Percentiles rank a stretch among this genome's conserved stretches.
These are phyloP conservation scores for Macrocybe sp. DNA, from an alignment of 1,284 basidiomycete species.

Conservation along the genomic window DNA sequence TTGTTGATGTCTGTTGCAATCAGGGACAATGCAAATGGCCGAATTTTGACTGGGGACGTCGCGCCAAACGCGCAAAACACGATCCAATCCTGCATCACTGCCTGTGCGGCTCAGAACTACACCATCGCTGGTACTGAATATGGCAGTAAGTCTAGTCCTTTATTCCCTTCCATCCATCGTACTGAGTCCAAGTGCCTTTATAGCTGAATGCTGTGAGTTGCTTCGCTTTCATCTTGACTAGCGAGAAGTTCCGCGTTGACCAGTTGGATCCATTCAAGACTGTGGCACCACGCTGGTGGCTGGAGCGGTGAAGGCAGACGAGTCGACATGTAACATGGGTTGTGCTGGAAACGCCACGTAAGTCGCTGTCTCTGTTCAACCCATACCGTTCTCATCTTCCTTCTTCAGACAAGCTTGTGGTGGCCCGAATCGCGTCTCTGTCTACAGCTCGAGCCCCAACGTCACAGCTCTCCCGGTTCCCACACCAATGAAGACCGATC, in stretches of 20 bases:
- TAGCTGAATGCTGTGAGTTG: slow-evolving; percentile 52
- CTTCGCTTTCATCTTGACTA: background rate
- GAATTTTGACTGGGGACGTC: slow-evolving; percentile 36
- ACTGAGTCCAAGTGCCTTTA: slow-evolving; percentile 5
- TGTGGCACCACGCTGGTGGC: slow-evolving; percentile 58
- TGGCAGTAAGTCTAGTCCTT: slow-evolving; percentile 21
- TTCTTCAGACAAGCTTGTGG: slow-evolving; percentile 59
- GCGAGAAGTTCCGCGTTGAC: too few relatives aligned
- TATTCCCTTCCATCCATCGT: background rate
- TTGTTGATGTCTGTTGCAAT: background rate
- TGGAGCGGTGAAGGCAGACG: slow-evolving; percentile 46
- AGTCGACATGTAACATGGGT: slow-evolving; percentile 57
- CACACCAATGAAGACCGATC: slow-evolving; percentile 41
- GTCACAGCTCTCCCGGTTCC: slow-evolving; percentile 59
- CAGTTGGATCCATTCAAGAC: slow-evolving; percentile 31
- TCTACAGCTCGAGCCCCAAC: slow-evolving; percentile 51
- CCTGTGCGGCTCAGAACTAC: slow-evolving; percentile 38
- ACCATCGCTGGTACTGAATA: slow-evolving; percentile 51
- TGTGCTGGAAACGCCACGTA: slow-evolving; percentile 64
- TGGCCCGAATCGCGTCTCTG: slow-evolving; percentile 62
- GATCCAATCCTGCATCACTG: slow-evolving; percentile 40
- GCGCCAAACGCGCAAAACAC: slow-evolving; percentile 32
- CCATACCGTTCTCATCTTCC: slow-evolving; percentile 1
- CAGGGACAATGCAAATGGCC: slow-evolving; percentile 49
- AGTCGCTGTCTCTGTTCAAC: slow-evolving; percentile 17